These are phyloP conservation scores for Phytophthora pini DNA, from an alignment of 352 stramenopile genomes.

Conservation along the genomic window DNA sequence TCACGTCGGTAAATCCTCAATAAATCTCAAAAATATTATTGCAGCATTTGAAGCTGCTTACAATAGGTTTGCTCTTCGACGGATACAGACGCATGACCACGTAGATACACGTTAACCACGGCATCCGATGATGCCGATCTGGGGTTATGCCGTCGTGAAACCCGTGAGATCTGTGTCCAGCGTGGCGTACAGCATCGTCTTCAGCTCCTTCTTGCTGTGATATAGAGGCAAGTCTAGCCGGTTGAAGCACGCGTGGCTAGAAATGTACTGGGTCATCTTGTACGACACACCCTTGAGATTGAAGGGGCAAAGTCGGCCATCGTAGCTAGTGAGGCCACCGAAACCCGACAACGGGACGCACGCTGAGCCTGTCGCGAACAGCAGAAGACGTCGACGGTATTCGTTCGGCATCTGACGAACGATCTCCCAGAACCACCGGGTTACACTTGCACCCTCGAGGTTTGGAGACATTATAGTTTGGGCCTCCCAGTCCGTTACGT, in stretches of 20 bases:
- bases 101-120: constrained; percentile 14
- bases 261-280: constrained; percentile 62
- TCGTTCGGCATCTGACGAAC: constrained; percentile 90
- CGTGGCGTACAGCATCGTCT: constrained; percentile 64
- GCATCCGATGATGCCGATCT: constrained; percentile 5
- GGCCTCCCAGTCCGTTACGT: constrained; percentile 95
- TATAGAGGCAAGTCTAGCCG: constrained; percentile 96
- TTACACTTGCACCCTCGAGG: constrained; percentile 41
- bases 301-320: constrained; percentile 79
- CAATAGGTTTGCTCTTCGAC: constrained; percentile 12
- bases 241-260: constrained; percentile 84
- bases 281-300: constrained; percentile 68
- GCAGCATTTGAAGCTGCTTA: constrained; percentile 16
- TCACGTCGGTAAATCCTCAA: background rate
- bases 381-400: constrained; percentile 72
- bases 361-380: constrained; percentile 84
- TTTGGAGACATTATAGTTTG: constrained; percentile 80
- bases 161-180: constrained; percentile 73
- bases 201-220: constrained; percentile 86
- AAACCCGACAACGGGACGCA: constrained; percentile 83
- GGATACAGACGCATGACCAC: background rate
- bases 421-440: constrained; percentile 97
- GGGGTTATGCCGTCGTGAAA: constrained; percentile 63
- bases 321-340: constrained; percentile 76
- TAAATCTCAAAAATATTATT: constrained; percentile 18